Base-by-base conservation (phyloP, 352 stramenopile species). In the Phytophthora boehmeriae region DNA sequence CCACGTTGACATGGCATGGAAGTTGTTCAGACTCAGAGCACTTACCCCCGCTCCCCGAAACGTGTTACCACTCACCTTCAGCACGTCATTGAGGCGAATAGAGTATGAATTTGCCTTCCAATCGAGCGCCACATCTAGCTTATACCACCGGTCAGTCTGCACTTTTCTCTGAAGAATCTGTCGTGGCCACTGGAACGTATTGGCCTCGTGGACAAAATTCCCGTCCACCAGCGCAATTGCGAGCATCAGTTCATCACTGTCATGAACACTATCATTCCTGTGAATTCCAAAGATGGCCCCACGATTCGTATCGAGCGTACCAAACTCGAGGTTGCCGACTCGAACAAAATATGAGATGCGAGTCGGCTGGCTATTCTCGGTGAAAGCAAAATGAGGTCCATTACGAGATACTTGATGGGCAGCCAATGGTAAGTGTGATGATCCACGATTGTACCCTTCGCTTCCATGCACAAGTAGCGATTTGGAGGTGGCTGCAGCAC, bases 121-220 rank as follows among this genome's bases (percentile, higher is more conserved):
- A 59, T 98, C 66, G 19, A 98, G 65, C 5, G 86, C 73, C 32
- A 99, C 63, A 56, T 99, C 97, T 20, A 99, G 43, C 59, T 99
- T 98, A 66, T 98, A 98, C 96, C 96, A 99, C 16, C 79, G 78
- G 45, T 89, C 74, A 2, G 71, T 67, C 44, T 92, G 70, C 16
- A 89, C 58, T 54, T 81, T 86, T 0, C 63, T 44, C 28, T 89
- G 75, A 34, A 92, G 89, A 20, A 54, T 23, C 2, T 58, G 56
- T 43, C 74, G 65, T 1, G 86, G 87, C 34, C 77, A 81, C 45
- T 83, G 64, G 20, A 87, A 88, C 8, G 59, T 68, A 50, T 97
- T 97, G 2, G 82, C 66, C 39, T 90, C 90, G 53, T 94, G 83
- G 8, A 56, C 66, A 23, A 95, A 94, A 3, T 54, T 59, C 10